Evolutionary conservation across 768 basidiomycete genomes (phyloP), one percentile per base, ranked within the genome.

Genomic region (Cystofilobasidium ferigula): DNA sequence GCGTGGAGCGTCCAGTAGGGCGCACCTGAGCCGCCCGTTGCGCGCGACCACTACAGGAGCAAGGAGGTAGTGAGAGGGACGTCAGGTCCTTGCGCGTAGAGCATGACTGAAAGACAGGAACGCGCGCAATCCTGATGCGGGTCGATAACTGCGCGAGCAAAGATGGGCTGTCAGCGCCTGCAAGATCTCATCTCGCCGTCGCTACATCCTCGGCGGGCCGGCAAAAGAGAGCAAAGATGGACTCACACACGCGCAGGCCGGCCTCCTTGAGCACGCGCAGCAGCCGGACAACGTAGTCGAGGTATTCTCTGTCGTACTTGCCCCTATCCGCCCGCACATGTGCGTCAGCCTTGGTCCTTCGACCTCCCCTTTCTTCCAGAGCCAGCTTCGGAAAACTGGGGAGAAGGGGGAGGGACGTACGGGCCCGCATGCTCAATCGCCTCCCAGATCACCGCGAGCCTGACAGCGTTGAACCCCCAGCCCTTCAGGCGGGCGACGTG

Each of bases 391-490:
- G 34, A 57, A 24, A 3, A 40, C 2, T 24, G 24, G 9, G 1
- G 36, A 22, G 9, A 14, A n/a, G 8, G 12, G 10, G 14, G 16
- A 30, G 34, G 26, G 35, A 28, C 92, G 83, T 75, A 95, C 91
- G 94, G 94, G 74, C 91, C 93, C 64, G 81, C 85, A 75, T 90
- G 93, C 75, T 98, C 94, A 24, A 99, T 76, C 0, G 89, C 82
- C 74, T 99, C 94, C 94, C 94, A 99, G 0, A 88, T 85, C n/a
- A 97, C 81, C 8, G 88, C 81, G 76, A 77, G 88, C 40, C 86
- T 78, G 20, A 97, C 77, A 72, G 86, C 79, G 71, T 90, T 95
- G 77, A 91, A 98, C 0, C 94, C 94, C 94, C 93, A 99, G 0
- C 86, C 87, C 66, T 81, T 81, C 34, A 99, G 77, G n/a, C 94